Evolutionary conservation across 352 stramenopile species (phyloP).

Genomic region (Phytophthora fragariae): DNA sequence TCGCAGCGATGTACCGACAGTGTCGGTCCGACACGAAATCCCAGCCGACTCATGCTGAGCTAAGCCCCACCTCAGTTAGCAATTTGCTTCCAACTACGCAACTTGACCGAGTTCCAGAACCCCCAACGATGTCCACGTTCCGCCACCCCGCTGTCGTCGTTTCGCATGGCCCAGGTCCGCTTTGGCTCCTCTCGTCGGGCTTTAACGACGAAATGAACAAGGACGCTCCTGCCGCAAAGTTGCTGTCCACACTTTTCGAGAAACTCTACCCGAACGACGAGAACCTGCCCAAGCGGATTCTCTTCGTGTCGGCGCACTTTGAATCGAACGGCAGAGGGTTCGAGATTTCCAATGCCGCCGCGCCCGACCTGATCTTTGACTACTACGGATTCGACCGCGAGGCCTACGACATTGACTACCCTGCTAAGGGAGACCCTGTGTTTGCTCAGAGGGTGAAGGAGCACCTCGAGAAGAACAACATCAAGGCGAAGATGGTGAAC

Average conservation of each 20-base stretch:
- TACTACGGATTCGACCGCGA: background rate
- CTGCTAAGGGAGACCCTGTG: background rate
- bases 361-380: background rate
- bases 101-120: background rate
- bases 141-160: background rate
- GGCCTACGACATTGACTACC: background rate
- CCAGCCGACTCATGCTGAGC: background rate
- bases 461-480: constrained; percentile 45
- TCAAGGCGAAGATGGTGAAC: constrained; percentile 41
- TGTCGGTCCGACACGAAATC: background rate
- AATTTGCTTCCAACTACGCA: background rate
- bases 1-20: too few relatives aligned
- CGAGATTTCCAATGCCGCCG: background rate
- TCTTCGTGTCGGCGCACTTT: background rate
- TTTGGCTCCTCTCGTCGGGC: background rate
- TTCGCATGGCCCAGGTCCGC: background rate
- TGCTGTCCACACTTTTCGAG: background rate
- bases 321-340: background rate
- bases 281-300: background rate
- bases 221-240: background rate
- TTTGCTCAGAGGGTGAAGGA: background rate
- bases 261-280: background rate
- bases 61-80: background rate
- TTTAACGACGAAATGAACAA: background rate
- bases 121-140: background rate